Evolutionary conservation across 441 rosid genomes (phyloP), one percentile per base, ranked within the genome.

Genomic region (Hura crepitans): DNA sequence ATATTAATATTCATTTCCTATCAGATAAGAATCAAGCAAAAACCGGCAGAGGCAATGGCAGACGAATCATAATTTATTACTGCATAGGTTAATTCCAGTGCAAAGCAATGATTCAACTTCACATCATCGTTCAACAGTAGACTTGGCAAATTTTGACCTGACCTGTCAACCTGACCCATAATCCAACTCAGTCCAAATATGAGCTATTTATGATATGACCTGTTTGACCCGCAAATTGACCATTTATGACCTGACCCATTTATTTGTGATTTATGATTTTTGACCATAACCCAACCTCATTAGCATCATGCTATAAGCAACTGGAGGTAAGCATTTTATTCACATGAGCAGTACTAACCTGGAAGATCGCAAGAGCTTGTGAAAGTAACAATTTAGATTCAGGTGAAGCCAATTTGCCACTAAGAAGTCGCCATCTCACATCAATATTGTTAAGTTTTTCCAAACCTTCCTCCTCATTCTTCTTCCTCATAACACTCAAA

Each of bases 371-470:
- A 23, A 5, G 25, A 9, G 91, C 89, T 72, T 87, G 89, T 56
- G 90, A 81, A 66, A 89, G 90, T 75, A 89, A 73, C 68, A 77
- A 55, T 68, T 84, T 82, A 70, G 79, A 76, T 74, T 87, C 91
- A 23, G 85, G 73, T 51, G 85, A 77, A 62, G 79, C 74, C 54
- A 79, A 43, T 79, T 77, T 87, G 66, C 88, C 91, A 64, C 84
- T 85, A 18, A 89, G 75, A 76, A 89, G 82, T 62, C 82, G 79
- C 95, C 95, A 89, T 77, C 92, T 84, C 33, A 84, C 85, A 53
- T 89, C 86, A 47, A 78, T 64, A 63, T 72, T 65, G 63, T 70
- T 58, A 53, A 63, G 45, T n/a, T 69, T 74, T 42, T 69, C 82
- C 58, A 83, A 69, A 74, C 85, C 83, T 56, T 81, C 79, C 72